Percentiles rank a stretch among this genome's conserved stretches.
Conservation (phyloP, 1,139 yeast genomes). For the Zygosaccharomyces sapae region DNA sequence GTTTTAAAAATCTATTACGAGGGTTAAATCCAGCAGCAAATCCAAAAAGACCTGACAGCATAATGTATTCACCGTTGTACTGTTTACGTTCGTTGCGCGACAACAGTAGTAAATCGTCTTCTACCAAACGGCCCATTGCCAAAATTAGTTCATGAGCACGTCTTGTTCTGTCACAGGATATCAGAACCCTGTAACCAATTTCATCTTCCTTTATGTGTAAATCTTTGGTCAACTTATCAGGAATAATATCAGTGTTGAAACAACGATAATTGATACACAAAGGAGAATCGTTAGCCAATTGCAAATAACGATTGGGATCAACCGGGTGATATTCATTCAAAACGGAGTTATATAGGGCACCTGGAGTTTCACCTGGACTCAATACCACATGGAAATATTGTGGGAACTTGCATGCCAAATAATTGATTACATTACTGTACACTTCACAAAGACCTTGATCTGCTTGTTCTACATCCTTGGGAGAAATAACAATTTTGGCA, state of each 20-base stretch:
- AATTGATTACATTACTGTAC: slow-evolving; percentile 46
- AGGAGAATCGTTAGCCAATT: slow-evolving; percentile 6
- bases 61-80: slow-evolving; percentile 53
- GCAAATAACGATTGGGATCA: slow-evolving; percentile 18
- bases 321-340: slow-evolving; percentile 41
- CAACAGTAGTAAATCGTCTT: slow-evolving; percentile 64
- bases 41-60: slow-evolving; percentile 61
- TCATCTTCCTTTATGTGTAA: slow-evolving; percentile 9
- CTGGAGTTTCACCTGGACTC: slow-evolving; percentile 16
- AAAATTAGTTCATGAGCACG: slow-evolving; percentile 40
- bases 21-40: slow-evolving; percentile 80
- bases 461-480: slow-evolving; percentile 20
- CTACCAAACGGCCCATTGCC: slow-evolving; percentile 47
- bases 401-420: slow-evolving; percentile 53
- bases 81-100: slow-evolving; percentile 46
- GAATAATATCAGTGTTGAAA: slow-evolving; percentile 15
- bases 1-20: slow-evolving; percentile 48
- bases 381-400: slow-evolving; percentile 41
- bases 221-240: slow-evolving; percentile 8
- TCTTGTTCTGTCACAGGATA: slow-evolving; percentile 15
- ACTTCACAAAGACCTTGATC: slow-evolving; percentile 50
- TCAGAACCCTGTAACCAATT: slow-evolving; percentile 13
- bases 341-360: slow-evolving; percentile 41
- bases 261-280: slow-evolving; percentile 15
- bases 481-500: slow-evolving; percentile 12